phyloP scores from a whole-genome alignment of 2,329 filamentous ascomycete genomes.

The Nothophoma quercina region DNA sequence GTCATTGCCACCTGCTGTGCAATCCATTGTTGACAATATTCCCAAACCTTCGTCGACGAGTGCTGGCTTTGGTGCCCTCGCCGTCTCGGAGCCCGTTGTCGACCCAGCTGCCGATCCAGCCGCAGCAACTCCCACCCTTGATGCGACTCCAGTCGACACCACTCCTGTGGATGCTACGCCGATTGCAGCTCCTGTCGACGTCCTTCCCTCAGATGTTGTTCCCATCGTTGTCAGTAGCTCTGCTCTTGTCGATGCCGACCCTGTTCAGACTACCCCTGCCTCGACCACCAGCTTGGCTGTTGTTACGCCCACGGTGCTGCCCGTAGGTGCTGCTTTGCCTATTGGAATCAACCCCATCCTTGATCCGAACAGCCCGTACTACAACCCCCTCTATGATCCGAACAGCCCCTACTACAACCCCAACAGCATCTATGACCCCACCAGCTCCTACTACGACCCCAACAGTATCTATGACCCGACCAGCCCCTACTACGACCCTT shows the following conservation, averaged over 20 bases:
- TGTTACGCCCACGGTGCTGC: background rate
- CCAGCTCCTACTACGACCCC: conserved; percentile 8
- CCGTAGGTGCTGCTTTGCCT: background rate
- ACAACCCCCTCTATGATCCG: too few species aligned
- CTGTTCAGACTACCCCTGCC: too few species aligned
- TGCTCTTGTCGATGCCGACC: background rate
- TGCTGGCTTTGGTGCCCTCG: background rate
- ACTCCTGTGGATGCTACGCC: background rate
- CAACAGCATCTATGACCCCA: too few species aligned
- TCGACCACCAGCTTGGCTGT: too few species aligned
- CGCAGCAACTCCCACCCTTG: background rate
- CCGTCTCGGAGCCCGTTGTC: too few species aligned
- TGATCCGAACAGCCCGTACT: too few species aligned
- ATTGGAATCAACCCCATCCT: conserved; percentile 2
- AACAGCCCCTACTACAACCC: too few species aligned
- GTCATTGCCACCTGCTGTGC: too few species aligned
- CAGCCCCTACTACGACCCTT: conserved; percentile 13
- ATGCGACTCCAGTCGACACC: background rate
- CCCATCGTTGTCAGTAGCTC: too few species aligned
- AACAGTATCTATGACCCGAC: conserved; percentile 11
- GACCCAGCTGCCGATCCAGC: too few species aligned
- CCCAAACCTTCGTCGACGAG: too few species aligned
- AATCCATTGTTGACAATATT: background rate
- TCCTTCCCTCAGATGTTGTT: too few species aligned
- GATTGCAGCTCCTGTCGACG: background rate